Conservation (phyloP, 2,329 filamentous ascomycete genomes). For the Penicillium sp. region DNA sequence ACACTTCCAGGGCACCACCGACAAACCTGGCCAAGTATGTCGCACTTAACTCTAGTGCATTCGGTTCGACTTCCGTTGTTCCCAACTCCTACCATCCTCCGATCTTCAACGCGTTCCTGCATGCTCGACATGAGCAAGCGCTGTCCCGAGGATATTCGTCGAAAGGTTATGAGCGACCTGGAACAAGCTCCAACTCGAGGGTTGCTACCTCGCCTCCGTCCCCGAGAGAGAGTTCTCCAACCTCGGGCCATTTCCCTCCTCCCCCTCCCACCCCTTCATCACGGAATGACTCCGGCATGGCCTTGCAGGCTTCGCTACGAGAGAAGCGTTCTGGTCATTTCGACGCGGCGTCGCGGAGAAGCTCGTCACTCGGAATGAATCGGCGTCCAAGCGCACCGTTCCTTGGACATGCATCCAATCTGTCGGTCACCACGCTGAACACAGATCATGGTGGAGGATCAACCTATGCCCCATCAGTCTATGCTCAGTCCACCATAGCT, state of each 20-base stretch:
- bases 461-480: slow-evolving; percentile 50
- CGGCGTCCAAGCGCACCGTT: slow-evolving; percentile 69
- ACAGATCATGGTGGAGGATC: slow-evolving; percentile 41
- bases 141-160: slow-evolving; percentile 43
- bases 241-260: slow-evolving; percentile 73
- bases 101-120: slow-evolving; percentile 87
- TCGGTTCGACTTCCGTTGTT: slow-evolving; percentile 63
- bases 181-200: slow-evolving; percentile 62
- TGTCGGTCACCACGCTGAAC: slow-evolving; percentile 46
- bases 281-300: slow-evolving; percentile 86
- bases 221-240: slow-evolving; percentile 64
- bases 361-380: slow-evolving; percentile 84
- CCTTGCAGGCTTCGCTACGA: slow-evolving; percentile 76
- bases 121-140: slow-evolving; percentile 65
- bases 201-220: slow-evolving; percentile 54
- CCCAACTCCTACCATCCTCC: slow-evolving; percentile 55
- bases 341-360: slow-evolving; percentile 74
- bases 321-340: slow-evolving; percentile 96
- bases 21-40: slow-evolving; percentile 82
- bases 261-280: slow-evolving; percentile 77
- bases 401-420: slow-evolving; percentile 56
- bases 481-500: slow-evolving; percentile 51
- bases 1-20: slow-evolving; percentile 66
- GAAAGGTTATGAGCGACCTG: slow-evolving; percentile 63
- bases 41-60: slow-evolving; percentile 82